These are phyloP conservation scores for Albifimbria verrucaria DNA, from an alignment of 2,329 filamentous ascomycete species.

Conservation along the genomic window DNA sequence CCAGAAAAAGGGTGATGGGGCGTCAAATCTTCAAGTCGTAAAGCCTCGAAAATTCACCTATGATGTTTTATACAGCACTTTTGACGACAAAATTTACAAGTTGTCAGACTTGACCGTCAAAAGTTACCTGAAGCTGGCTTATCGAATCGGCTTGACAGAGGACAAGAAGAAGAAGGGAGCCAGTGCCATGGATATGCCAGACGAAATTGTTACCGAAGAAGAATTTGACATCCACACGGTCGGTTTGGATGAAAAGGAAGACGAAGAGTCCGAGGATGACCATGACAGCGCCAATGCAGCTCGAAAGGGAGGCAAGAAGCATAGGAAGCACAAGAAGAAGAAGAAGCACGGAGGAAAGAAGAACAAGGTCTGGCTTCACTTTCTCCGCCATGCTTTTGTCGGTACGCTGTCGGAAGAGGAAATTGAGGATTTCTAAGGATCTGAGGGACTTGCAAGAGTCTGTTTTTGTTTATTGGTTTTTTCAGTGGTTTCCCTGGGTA, in stretches of 20 bases:
- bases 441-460: neutral
- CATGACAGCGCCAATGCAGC: slow-evolving; percentile 22
- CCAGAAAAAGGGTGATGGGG: slow-evolving; percentile 60
- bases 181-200: slow-evolving; percentile 6
- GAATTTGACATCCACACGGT: slow-evolving; percentile 22
- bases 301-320: slow-evolving; percentile 36
- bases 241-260: slow-evolving; percentile 18
- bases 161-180: slow-evolving; percentile 10
- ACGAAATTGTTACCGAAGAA: slow-evolving; percentile 14
- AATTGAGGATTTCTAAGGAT: slow-evolving; percentile 44
- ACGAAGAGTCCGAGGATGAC: slow-evolving; percentile 23
- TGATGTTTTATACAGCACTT: slow-evolving; percentile 84
- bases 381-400: slow-evolving; percentile 76
- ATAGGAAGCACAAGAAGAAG: slow-evolving; percentile 42
- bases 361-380: slow-evolving; percentile 74
- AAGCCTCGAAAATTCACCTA: slow-evolving; percentile 65
- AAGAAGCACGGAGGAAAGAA: slow-evolving; percentile 51
- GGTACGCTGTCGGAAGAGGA: slow-evolving; percentile 66
- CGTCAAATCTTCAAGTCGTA: slow-evolving; percentile 46
- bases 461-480: slow-evolving; percentile 7
- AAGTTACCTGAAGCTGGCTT: slow-evolving; percentile 76
- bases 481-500: neutral
- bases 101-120: slow-evolving; percentile 80
- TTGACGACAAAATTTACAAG: slow-evolving; percentile 69
- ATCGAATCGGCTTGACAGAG: slow-evolving; percentile 60